Conservation (phyloP, 192 early-diverging fungal species). For the Gonapodya prolifera region DNA sequence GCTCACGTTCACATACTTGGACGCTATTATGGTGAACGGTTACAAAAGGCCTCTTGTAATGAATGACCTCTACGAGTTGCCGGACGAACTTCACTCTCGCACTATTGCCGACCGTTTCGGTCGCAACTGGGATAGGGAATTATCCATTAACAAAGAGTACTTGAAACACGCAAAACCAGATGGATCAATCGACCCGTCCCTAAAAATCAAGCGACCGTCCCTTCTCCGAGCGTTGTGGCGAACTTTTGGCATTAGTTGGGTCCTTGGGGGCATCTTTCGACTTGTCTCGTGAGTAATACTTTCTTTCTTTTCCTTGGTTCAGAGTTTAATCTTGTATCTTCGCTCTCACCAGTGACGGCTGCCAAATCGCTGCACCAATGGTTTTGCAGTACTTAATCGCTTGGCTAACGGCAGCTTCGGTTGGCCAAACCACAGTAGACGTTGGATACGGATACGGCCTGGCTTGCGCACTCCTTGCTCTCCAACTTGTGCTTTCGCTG, state of each 20-base stretch:
- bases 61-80: neutral
- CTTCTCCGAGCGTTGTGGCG: neutral
- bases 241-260: neutral
- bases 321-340: neutral
- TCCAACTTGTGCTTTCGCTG: neutral
- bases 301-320: neutral
- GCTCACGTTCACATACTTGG: slow-evolving; percentile 41
- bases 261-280: neutral
- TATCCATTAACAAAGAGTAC: neutral
- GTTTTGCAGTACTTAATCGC: neutral
- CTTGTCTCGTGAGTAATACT: neutral
- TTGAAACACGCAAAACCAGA: neutral
- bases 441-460: neutral
- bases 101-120: neutral
- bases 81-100: neutral
- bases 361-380: neutral
- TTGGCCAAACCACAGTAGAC: neutral
- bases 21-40: neutral
- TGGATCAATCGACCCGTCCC: neutral
- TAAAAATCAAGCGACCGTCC: neutral
- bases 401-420: neutral
- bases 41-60: neutral
- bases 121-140: neutral
- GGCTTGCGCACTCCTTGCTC: neutral
- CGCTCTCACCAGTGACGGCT: neutral